Evolutionary conservation across 192 early-diverging fungal species (phyloP), one percentile per base, ranked within the genome.

Genomic region (Coemansia umbellata): DNA sequence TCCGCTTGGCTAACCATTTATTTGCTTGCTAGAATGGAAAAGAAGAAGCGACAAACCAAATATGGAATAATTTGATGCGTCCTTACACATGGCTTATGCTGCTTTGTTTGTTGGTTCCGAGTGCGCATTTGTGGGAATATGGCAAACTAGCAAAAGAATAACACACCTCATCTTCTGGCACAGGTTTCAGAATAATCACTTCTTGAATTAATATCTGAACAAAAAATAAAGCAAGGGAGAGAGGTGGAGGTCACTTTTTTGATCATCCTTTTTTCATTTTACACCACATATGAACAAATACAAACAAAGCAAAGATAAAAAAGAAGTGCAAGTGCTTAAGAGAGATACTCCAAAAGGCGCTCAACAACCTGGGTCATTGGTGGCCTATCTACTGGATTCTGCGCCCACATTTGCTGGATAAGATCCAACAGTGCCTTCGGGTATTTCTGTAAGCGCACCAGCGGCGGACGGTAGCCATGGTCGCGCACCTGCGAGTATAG

Each of bases 381-480:
- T 9, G 85, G 86, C 31, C 86, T 58, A 67, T 81, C 63, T 7
- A 36, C 64, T 15, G 84, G 79, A 37, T 81, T 69, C 39, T 78
- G 80, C n/a, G 76, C 74, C 87, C 87, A 89, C 87, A 89, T 89
- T 8, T 84, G 79, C 60, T 82, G 78, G 44, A 89, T 80, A 33
- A 89, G 74, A 27, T 65, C 54, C 17, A 89, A 33, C 23, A 89
- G 55, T 7, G 70, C 81, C 36, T 57, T 61, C 21, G 87, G 87
- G 40, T 85, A 85, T 28, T 76, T 78, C 30, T 62, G 66, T 44
- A 89, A 50, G 15, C 70, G 78, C 2, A 78, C 68, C 33, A 86
- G 56, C 4, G 79, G 74, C 11, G 87, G 87, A 26, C 87, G 55
- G 24, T 79, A 72, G 2, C 76, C 75, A 28, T 71, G 80, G 47